These are phyloP conservation scores for Clarireedia sp. DNA, from an alignment of 2,329 filamentous ascomycete species.

Conservation along the genomic window DNA sequence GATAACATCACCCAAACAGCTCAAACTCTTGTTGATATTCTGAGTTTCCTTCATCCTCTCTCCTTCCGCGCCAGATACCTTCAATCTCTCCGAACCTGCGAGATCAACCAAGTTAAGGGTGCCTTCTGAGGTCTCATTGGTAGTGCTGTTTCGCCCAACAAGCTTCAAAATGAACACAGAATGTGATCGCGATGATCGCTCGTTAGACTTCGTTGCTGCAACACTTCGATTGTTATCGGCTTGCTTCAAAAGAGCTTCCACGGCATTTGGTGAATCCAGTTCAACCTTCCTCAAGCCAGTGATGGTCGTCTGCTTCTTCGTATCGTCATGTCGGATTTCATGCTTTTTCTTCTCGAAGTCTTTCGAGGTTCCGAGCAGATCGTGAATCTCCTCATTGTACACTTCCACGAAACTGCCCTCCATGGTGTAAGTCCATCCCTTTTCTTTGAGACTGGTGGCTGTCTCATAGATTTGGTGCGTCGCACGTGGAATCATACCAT, in stretches of 20 bases:
- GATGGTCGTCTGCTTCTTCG: slow-evolving; percentile 73
- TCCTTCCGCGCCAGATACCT: slow-evolving; percentile 78
- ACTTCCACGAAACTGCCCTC: slow-evolving; percentile 95
- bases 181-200: slow-evolving; percentile 87
- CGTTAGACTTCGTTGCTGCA: slow-evolving; percentile 95
- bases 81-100: slow-evolving; percentile 84
- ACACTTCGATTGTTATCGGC: slow-evolving; percentile 85
- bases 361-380: slow-evolving; percentile 68
- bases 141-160: slow-evolving; percentile 57
- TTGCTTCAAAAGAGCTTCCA: slow-evolving; percentile 70
- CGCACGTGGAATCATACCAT: slow-evolving; percentile 92
- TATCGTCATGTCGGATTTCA: slow-evolving; percentile 80
- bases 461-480: slow-evolving; percentile 91
- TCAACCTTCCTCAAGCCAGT: slow-evolving; percentile 69
- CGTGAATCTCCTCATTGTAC: slow-evolving; percentile 95
- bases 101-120: slow-evolving; percentile 94
- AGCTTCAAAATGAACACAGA: slow-evolving; percentile 92
- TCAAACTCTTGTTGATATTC: slow-evolving; percentile 92
- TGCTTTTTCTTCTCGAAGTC: slow-evolving; percentile 74
- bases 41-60: slow-evolving; percentile 89
- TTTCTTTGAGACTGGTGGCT: slow-evolving; percentile 72
- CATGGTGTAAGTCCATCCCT: slow-evolving; percentile 92
- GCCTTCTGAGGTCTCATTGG: slow-evolving; percentile 79
- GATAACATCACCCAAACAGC: slow-evolving; percentile 89
- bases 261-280: slow-evolving; percentile 71